Evolutionary conservation across 2,329 filamentous ascomycete genomes (phyloP).

Genomic region (Chrysoporthe cubensis): DNA sequence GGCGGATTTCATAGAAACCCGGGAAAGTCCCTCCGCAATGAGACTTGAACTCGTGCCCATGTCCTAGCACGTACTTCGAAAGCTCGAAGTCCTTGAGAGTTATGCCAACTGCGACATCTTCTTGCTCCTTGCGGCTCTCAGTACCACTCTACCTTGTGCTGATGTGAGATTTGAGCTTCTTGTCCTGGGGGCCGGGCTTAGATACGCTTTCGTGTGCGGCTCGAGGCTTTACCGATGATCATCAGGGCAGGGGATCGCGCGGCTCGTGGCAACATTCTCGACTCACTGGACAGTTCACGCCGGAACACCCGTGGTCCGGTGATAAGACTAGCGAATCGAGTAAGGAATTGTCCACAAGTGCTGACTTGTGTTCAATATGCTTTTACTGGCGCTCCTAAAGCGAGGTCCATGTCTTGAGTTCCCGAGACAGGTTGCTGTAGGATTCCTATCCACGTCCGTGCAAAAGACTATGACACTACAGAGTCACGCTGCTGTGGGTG

Average conservation of each 20-base stretch:
- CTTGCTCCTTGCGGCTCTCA: neutral
- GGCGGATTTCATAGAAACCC: neutral
- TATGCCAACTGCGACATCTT: neutral
- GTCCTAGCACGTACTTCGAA: neutral
- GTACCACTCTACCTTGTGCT: conserved; percentile 1
- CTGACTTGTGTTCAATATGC: neutral
- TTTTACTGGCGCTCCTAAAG: neutral
- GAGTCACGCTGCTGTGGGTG: neutral
- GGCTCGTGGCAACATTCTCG: too few species aligned
- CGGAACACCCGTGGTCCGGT: neutral
- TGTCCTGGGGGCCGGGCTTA: neutral
- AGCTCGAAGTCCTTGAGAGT: neutral
- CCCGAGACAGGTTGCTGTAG: neutral
- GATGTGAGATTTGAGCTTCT: neutral
- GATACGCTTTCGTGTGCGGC: neutral
- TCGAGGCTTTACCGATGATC: neutral
- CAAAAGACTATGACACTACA: neutral
- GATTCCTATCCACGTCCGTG: neutral
- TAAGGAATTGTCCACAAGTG: neutral
- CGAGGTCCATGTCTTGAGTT: neutral
- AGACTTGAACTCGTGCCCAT: neutral
- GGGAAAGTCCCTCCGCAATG: neutral
- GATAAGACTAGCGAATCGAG: neutral
- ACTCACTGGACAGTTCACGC: too few species aligned
- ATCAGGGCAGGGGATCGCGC: too few species aligned